phyloP scores from a whole-genome alignment of 495 filamentous ascomycete genomes.

The Tuber indicum region DNA sequence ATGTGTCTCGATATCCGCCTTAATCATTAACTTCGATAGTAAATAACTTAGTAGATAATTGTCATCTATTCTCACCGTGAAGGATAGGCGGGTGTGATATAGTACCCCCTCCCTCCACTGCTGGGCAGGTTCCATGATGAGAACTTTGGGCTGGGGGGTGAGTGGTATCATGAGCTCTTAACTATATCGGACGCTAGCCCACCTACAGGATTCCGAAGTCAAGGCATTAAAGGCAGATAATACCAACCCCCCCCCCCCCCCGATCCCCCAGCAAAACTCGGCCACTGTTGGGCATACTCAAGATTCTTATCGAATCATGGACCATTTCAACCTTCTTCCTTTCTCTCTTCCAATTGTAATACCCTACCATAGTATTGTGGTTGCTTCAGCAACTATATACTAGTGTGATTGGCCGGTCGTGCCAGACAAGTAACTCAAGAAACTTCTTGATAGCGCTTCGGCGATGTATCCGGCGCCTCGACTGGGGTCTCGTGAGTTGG shows the following conservation, averaged over 20 bases:
- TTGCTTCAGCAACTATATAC: not conserved
- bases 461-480: not conserved
- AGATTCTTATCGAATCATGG: not conserved
- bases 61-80: too few relatives aligned
- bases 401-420: too few relatives aligned
- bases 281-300: not conserved
- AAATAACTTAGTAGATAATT: not conserved
- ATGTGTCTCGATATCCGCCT: not conserved
- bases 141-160: not conserved
- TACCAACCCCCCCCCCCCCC: not conserved
- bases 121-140: not conserved
- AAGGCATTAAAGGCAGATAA: not conserved
- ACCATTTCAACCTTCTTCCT: not conserved
- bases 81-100: too few relatives aligned
- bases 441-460: not conserved
- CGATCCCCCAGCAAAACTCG: not conserved
- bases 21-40: not conserved
- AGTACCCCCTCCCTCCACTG: too few relatives aligned
- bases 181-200: not conserved
- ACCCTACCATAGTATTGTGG: not conserved
- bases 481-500: not conserved
- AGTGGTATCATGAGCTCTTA: not conserved
- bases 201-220: not conserved
- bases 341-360: not conserved
- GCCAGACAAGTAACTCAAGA: not conserved